phyloP scores from a whole-genome alignment of 176 grass and related monocot species.

The Poa annua region DNA sequence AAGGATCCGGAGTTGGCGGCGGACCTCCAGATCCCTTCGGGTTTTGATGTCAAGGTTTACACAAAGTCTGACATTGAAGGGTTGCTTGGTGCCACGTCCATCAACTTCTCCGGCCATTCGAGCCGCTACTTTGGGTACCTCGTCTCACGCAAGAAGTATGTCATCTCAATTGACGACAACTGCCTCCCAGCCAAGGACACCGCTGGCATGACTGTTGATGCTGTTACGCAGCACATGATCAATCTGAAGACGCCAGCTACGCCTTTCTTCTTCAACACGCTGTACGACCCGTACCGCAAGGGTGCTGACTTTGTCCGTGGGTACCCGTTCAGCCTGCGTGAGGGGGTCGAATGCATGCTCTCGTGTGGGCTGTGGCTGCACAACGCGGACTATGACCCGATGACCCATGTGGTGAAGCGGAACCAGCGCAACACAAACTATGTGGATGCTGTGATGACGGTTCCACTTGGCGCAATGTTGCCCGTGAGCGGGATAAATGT shows the following conservation, averaged over 20 bases:
- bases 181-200: conserved; percentile 82
- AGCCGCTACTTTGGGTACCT: conserved; percentile 91
- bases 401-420: conserved; percentile 90
- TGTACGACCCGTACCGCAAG: conserved; percentile 80
- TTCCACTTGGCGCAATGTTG: conserved; percentile 71
- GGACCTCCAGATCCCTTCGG: conserved; percentile 72
- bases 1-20: conserved; percentile 75
- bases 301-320: conserved; percentile 96
- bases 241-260: conserved; percentile 84
- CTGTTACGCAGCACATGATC: conserved; percentile 74
- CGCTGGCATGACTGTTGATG: conserved; percentile 59
- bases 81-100: conserved; percentile 58
- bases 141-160: conserved; percentile 80
- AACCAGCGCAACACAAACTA: conserved; percentile 70
- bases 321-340: conserved; percentile 90
- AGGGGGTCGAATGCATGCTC: conserved; percentile 74
- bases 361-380: conserved; percentile 95
- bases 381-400: conserved; percentile 80
- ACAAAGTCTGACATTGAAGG: conserved; percentile 75
- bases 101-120: conserved; percentile 77
- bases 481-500: conserved; percentile 91
- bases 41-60: conserved; percentile 77
- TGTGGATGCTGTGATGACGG: conserved; percentile 95
- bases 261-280: conserved; percentile 92
- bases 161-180: conserved; percentile 84